Conservation (phyloP, 2,329 filamentous ascomycete species). For the Exophiala bonariae region DNA sequence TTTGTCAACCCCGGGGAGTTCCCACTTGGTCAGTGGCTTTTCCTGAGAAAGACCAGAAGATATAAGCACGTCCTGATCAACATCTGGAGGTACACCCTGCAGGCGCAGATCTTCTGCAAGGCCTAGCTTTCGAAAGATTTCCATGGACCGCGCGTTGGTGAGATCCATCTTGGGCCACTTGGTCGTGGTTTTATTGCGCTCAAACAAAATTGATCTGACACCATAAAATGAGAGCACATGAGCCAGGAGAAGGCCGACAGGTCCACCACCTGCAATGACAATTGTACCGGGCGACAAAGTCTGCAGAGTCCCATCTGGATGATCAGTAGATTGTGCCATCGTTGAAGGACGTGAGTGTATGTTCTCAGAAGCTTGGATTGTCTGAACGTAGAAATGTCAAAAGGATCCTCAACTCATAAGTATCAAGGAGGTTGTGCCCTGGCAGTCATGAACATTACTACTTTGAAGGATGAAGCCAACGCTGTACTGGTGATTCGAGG, state of each 20-base stretch:
- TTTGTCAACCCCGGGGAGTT: slow-evolving; percentile 13
- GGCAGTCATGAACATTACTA: too few species aligned
- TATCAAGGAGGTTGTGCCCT: too few species aligned
- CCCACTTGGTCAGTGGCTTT: slow-evolving; percentile 13
- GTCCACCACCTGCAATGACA: slow-evolving; percentile 49
- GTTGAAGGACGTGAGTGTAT: too few species aligned
- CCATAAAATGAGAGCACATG: slow-evolving; percentile 15
- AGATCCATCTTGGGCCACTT: slow-evolving; percentile 43
- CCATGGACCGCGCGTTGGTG: slow-evolving; percentile 39
- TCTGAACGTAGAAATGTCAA: too few species aligned
- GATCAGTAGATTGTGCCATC: too few species aligned
- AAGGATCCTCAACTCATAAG: too few species aligned
- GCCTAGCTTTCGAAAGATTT: slow-evolving; percentile 30
- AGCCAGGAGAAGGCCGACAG: slow-evolving; percentile 46
- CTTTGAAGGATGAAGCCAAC: too few species aligned
- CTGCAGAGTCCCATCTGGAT: too few species aligned
- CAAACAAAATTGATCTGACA: slow-evolving; percentile 28
- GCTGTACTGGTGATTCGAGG: too few species aligned
- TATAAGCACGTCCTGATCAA: neutral
- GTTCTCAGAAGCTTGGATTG: too few species aligned
- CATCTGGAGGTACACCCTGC: neutral
- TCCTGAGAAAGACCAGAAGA: slow-evolving; percentile 5
- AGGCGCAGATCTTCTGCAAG: slow-evolving; percentile 16
- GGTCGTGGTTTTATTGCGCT: slow-evolving; percentile 32
- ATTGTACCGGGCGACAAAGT: slow-evolving; percentile 28